Conservation (phyloP, 2,329 filamentous ascomycete genomes). For the Fusarium udum region DNA sequence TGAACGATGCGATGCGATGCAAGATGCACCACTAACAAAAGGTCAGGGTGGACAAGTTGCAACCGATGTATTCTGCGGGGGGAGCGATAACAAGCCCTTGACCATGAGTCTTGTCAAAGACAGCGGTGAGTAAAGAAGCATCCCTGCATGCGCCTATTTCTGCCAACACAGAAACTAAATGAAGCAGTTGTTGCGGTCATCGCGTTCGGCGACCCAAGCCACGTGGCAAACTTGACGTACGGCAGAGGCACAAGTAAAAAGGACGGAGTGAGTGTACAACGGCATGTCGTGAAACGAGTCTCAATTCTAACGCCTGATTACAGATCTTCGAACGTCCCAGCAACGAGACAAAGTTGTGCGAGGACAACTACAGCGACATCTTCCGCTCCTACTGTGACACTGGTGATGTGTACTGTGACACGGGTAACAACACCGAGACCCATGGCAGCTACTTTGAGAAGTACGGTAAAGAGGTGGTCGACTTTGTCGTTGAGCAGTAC, state of each 20-base stretch:
- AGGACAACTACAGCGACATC: constrained; percentile 47
- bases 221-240: constrained; percentile 49
- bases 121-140: constrained; percentile 47
- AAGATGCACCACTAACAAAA: not conserved
- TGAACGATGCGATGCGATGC: no score
- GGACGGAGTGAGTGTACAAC: constrained; percentile 49
- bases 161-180: constrained; percentile 23
- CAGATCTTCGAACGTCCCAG: constrained; percentile 50
- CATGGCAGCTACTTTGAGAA: constrained; percentile 50
- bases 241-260: constrained; percentile 50
- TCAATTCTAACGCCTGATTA: constrained; percentile 14
- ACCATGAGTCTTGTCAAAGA: constrained; percentile 43
- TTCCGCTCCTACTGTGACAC: constrained; percentile 54
- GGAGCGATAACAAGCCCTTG: constrained; percentile 40
- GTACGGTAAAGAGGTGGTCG: constrained; percentile 48
- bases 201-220: constrained; percentile 55
- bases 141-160: not conserved
- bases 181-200: constrained; percentile 52
- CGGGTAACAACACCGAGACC: constrained; percentile 42
- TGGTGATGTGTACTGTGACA: constrained; percentile 54
- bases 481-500: constrained; percentile 50
- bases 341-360: constrained; percentile 48
- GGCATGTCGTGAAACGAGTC: not conserved
- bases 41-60: constrained; percentile 52
- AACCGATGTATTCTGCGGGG: constrained; percentile 52